Percentiles rank a stretch among this genome's conserved stretches.
Evolutionary conservation across 2,329 filamentous ascomycete genomes (phyloP).

Genomic region (Aspergillus amoenus): DNA sequence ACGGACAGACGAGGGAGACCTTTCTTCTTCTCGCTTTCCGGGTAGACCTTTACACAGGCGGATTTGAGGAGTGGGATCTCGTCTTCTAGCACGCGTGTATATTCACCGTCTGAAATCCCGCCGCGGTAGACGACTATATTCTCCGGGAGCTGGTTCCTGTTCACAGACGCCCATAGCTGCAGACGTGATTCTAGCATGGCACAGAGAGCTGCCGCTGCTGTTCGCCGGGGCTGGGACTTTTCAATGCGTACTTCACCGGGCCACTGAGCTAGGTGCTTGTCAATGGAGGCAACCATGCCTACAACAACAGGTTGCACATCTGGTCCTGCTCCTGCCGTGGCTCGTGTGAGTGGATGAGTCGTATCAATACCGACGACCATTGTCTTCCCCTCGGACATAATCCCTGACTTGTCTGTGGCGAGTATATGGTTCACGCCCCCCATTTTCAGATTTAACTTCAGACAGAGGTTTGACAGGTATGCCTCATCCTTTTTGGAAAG

Average conservation of each 20-base stretch:
- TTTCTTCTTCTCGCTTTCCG: conserved; percentile 47
- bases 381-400: conserved; percentile 67
- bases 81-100: conserved; percentile 62
- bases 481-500: conserved; percentile 42
- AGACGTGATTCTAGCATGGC: conserved; percentile 67
- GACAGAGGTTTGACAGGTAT: conserved; percentile 66
- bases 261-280: conserved; percentile 71
- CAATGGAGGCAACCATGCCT: conserved; percentile 74
- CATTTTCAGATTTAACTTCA: conserved; percentile 81
- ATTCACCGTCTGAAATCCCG: conserved; percentile 86
- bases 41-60: conserved; percentile 64
- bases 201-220: conserved; percentile 68
- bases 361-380: conserved; percentile 90
- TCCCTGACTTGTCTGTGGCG: conserved; percentile 49
- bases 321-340: conserved; percentile 31
- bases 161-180: conserved; percentile 61
- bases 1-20: conserved; percentile 65
- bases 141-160: conserved; percentile 57
- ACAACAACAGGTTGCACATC: conserved; percentile 69
- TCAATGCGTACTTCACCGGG: conserved; percentile 71
- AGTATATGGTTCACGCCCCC: conserved; percentile 72
- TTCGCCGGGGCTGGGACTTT: conserved; percentile 56
- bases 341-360: conserved; percentile 78
- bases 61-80: conserved; percentile 60
- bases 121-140: conserved; percentile 85